These are phyloP conservation scores for Ustilago xerochloae DNA, from an alignment of 1,284 basidiomycete species.

Conservation along the genomic window DNA sequence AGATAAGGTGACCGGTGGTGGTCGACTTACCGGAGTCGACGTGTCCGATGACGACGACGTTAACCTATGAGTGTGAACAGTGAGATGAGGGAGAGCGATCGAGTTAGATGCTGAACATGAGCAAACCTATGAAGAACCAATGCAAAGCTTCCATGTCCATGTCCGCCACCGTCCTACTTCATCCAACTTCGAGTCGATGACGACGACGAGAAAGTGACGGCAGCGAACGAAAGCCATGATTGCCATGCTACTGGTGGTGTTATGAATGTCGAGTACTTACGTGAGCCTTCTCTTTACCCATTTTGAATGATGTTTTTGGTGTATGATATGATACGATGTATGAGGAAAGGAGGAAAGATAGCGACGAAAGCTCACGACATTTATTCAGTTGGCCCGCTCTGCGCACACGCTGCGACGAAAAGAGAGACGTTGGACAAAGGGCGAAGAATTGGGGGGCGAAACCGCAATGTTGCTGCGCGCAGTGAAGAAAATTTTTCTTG, in stretches of 20 bases:
- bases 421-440: background rate
- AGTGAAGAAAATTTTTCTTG: constrained; percentile 49
- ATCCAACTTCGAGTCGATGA: background rate
- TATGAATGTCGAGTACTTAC: constrained; percentile 34
- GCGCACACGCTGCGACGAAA: constrained; percentile 2
- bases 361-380: constrained; percentile 17
- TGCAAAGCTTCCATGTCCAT: too few relatives aligned
- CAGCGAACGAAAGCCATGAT: background rate
- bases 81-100: background rate
- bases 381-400: constrained; percentile 33
- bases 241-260: background rate
- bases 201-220: background rate
- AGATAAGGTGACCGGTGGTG: constrained; percentile 99
- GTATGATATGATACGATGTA: constrained; percentile 51
- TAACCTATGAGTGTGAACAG: constrained; percentile 54
- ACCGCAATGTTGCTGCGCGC: constrained; percentile 13
- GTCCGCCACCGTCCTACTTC: background rate
- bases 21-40: constrained; percentile 84
- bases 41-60: constrained; percentile 69
- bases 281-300: constrained; percentile 63
- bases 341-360: constrained; percentile 42
- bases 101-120: constrained; percentile 7
- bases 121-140: background rate
- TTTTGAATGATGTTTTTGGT: constrained; percentile 49
- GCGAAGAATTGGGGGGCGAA: constrained; percentile 11